Base-by-base conservation (phyloP, 2,329 filamentous ascomycete species). In the Hirsutella minnesotensis region DNA sequence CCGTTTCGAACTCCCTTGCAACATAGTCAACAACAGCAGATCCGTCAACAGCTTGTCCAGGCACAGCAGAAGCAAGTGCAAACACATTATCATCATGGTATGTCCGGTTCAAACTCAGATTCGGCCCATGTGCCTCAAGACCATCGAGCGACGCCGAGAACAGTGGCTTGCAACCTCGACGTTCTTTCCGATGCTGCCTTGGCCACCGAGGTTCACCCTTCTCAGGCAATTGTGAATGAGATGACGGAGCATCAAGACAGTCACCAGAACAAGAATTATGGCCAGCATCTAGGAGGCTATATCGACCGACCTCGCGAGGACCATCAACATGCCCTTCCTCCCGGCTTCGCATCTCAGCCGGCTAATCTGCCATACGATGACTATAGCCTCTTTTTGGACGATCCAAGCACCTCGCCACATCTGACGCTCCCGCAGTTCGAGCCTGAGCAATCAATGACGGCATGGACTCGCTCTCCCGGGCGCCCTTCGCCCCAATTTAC, bases 171-270 rank as follows among this genome's bases (percentile, higher is more conserved):
- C 52, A 78, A 77, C 48, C 62, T 79, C 30, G 74, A 78, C 46
- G 61, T 79, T 9, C 59, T 79, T 16, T 78, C 74, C 5, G 73
- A 78, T 54, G 74, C 74, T n/a, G 74, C 74, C 7, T 68, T 75
- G 16, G 71, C 70, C n/a, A 73, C 70, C 44, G 72, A 75, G 49
- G 69, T 73, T 20, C 68, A 65, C 46, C 60, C 66, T n/a, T 69
- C 75, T 51, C 70, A 69, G 44, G 63, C 68, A 19, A 68, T 72
- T 57, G 65, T 74, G 51, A 53, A 65, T 9, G 69, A 69, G 20
- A 58, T 71, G 24, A 56, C 47, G 10, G 69, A 69, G 38, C 60
- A 66, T 30, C 54, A 60, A 5, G 49, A 53, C 12, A 60, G 60
- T 9, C 60, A 73, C 30, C 64, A 67, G 18, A 67, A 68, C 33